Conservation (phyloP, 2,329 filamentous ascomycete genomes). For the Pseudophaeomoniella oleicola region DNA sequence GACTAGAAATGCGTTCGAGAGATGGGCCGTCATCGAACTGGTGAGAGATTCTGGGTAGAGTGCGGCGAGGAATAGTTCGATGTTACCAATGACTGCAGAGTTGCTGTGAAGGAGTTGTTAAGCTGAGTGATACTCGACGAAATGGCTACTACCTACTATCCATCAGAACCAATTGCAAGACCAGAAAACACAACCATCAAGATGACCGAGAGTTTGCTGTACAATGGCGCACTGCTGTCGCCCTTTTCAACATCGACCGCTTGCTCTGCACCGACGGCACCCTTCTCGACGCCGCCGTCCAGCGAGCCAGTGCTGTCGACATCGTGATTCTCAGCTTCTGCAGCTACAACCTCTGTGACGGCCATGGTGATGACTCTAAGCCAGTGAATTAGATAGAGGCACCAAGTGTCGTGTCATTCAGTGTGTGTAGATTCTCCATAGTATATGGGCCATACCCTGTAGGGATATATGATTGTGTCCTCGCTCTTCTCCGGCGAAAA, state of each 20-base stretch:
- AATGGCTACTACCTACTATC: constrained; percentile 23
- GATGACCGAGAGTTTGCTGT: constrained; percentile 12
- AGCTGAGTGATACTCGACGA: constrained; percentile 9
- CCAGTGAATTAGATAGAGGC: no score
- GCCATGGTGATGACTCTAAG: no score
- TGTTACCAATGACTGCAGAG: constrained; percentile 14
- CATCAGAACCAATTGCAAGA: constrained; percentile 22
- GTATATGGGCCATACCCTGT: no score
- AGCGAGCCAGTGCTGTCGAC: no score
- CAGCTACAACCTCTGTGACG: no score
- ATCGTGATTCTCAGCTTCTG: no score
- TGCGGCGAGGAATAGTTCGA: constrained; percentile 20
- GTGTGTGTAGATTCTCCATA: no score
- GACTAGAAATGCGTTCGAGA: constrained; percentile 41
- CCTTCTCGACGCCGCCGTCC: no score
- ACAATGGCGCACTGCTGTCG: constrained; percentile 1
- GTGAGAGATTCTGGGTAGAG: constrained; percentile 20
- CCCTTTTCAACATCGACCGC: constrained; percentile 3
- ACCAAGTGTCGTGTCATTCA: no score
- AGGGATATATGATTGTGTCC: no score
- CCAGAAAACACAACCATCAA: constrained; percentile 21
- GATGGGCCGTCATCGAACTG: constrained; percentile 30
- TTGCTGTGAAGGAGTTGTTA: constrained; percentile 5
- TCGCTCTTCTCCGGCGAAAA: no score
- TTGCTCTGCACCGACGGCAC: no score